phyloP scores from a whole-genome alignment of 495 filamentous ascomycete genomes.

The Penicillium coprophilum region DNA sequence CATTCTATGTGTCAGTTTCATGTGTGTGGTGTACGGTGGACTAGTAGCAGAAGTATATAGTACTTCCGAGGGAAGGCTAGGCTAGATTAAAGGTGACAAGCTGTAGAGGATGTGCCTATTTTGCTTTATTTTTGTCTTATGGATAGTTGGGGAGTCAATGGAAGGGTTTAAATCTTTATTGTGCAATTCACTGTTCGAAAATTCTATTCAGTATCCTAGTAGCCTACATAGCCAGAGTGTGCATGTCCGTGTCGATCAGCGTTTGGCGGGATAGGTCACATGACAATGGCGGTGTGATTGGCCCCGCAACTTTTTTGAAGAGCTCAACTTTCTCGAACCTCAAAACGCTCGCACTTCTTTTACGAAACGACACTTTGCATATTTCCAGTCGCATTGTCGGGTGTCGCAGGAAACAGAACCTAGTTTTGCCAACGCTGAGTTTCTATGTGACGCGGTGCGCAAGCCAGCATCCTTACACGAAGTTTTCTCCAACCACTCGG shows the following conservation, averaged over 20 bases:
- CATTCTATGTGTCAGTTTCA: slow-evolving; percentile 15
- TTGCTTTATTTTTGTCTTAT: slow-evolving; percentile 18
- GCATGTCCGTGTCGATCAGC: not conserved
- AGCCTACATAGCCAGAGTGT: no score
- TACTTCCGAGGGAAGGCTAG: slow-evolving; percentile 13
- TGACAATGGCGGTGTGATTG: slow-evolving; percentile 21
- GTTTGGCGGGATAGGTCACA: slow-evolving; percentile 4
- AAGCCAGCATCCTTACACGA: not conserved
- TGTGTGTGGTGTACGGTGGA: slow-evolving; percentile 10
- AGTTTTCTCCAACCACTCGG: slow-evolving; percentile 12
- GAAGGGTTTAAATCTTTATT: slow-evolving; percentile 3
- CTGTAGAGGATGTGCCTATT: slow-evolving; percentile 20
- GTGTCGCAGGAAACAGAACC: not conserved
- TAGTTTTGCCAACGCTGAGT: not conserved
- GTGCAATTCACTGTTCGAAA: not conserved
- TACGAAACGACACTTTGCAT: not conserved
- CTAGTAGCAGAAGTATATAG: slow-evolving; percentile 18
- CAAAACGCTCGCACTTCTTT: slow-evolving; percentile 8
- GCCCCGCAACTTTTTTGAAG: slow-evolving; percentile 33
- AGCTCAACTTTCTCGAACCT: slow-evolving; percentile 25
- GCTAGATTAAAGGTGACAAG: slow-evolving; percentile 4
- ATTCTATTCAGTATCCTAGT: not conserved
- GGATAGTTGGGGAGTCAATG: slow-evolving; percentile 27
- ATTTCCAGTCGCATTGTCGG: not conserved
- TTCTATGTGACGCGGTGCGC: slow-evolving; percentile 10